Base-by-base conservation (phyloP, 208 protist genomes). In the Trypanosoma avium region DNA sequence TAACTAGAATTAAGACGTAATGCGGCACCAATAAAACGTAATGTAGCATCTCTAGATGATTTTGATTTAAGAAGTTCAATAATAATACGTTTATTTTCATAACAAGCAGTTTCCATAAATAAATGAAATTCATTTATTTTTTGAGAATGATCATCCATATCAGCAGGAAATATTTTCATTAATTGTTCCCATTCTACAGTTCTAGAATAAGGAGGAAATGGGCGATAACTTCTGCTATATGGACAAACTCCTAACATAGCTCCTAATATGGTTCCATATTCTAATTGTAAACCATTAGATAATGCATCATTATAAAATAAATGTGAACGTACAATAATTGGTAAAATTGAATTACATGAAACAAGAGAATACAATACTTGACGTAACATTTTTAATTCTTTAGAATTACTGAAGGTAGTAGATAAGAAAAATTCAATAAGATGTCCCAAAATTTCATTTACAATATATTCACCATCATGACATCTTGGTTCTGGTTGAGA, bases 1-100 rank as follows among this genome's bases (percentile, higher is more conserved):
- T 92, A 91, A 24, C 79, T 80, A 54, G 77, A 80, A 63, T 95
- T 95, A 9, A 92, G 77, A 2, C 68, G 63, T n/a, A 95, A 75
- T 10, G 84, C 86, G 10, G 60, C 29, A 38, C 81, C 84, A 45
- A 95, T 66, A 77, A 73, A 91, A 15, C 67, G 73, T 43, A 95
- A 62, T 42, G 85, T 88, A 24, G 83, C 72, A 42, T 89, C 73
- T 26, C 89, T 85, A 7, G 77, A 86, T 24, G 58, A 50, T 58
- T 89, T 92, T 10, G 50, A 38, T 10, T 70, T 67, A 50, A 95
- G 63, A 32, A 95, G 71, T 15, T 64, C 58, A 59, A 85, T 68
- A 38, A 90, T 63, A n/a, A 89, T 71, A 5, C 67, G 73, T 47
- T 65, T 74, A 63, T 88, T 92, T 42, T 77, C 63, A 42, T 75